phyloP scores from a whole-genome alignment of 2,329 filamentous ascomycete genomes.

The Ascochyta viciae-villosae region DNA sequence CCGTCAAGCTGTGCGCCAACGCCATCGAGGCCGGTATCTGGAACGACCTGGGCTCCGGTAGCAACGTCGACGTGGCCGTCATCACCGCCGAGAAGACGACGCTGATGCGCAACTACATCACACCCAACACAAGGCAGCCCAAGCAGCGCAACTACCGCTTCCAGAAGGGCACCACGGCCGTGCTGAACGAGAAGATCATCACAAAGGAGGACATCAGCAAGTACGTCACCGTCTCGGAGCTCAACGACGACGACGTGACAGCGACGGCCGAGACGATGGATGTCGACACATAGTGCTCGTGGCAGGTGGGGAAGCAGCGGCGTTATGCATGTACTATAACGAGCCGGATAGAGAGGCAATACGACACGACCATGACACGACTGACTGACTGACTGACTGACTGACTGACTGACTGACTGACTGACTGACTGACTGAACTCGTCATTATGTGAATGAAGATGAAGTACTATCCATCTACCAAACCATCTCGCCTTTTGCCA shows the following conservation, averaged over 20 bases:
- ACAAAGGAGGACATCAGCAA: slow-evolving; percentile 92
- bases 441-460: too few relatives aligned
- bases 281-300: slow-evolving; percentile 57
- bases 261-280: slow-evolving; percentile 70
- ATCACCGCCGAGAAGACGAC: slow-evolving; percentile 97
- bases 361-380: slow-evolving; percentile 6
- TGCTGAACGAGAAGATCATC: slow-evolving; percentile 95
- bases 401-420: too few relatives aligned
- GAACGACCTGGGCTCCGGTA: slow-evolving; percentile 96
- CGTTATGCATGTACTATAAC: slow-evolving; percentile 6
- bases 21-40: slow-evolving; percentile 97
- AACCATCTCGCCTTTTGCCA: too few relatives aligned
- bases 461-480: too few relatives aligned
- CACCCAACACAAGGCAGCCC: slow-evolving; percentile 85
- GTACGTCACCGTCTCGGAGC: slow-evolving; percentile 89
- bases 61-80: slow-evolving; percentile 95
- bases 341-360: slow-evolving; percentile 10
- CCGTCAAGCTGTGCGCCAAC: slow-evolving; percentile 81
- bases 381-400: neutral
- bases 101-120: slow-evolving; percentile 89
- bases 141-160: slow-evolving; percentile 97
- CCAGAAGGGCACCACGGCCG: slow-evolving; percentile 88
- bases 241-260: slow-evolving; percentile 71
- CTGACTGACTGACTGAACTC: too few relatives aligned
- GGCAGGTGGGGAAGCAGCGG: neutral